Evolutionary conservation across 2,329 filamentous ascomycete genomes (phyloP), one percentile per base, ranked within the genome.

Genomic region (Aspergillus carbonarius): DNA sequence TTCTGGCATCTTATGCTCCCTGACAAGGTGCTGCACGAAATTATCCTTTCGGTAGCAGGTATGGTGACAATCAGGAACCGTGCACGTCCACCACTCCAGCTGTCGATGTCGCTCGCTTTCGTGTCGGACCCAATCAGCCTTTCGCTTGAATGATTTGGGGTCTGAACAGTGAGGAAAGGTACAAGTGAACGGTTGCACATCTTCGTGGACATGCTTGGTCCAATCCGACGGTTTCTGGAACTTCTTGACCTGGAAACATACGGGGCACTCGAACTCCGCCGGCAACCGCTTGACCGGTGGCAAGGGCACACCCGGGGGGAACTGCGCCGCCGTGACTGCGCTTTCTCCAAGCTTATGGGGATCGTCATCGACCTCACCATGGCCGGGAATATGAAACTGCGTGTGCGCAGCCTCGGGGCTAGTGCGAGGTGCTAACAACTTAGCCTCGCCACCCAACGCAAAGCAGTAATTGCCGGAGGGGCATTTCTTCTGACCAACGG

Each of bases 121-220:
- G 69, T 97, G 93, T 30, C 93, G 85, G 20, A 96, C 92, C 93
- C 93, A 97, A 72, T 97, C 93, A 13, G 93, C 93, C 76, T 96
- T 97, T 49, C 92, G 86, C 76, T 96, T 96, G 81, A 96, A 97
- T 35, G 91, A 92, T 75, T 96, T 96, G 17, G 90, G 87, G 49
- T 96, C 92, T 8, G 85, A 84, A 71, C 93, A 96, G 52, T 86
- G 83, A 2, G 89, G 86, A 79, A 93, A 96, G 0, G 92, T 96
- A 75, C 93, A 97, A 3, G 91, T 96, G 66, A 96, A 96, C 0
- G 93, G 93, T 71, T 95, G 90, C 1, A 96, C 86, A 71, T 97
- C 93, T 75, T 96, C 93, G 67, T 96, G 91, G 0, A 97, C 91
- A 70, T 97, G 93, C 73, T 97, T 96, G 1, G 92, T 96, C 93